Conservation (phyloP, 2,329 filamentous ascomycete species). For the Corinectria fuckeliana region DNA sequence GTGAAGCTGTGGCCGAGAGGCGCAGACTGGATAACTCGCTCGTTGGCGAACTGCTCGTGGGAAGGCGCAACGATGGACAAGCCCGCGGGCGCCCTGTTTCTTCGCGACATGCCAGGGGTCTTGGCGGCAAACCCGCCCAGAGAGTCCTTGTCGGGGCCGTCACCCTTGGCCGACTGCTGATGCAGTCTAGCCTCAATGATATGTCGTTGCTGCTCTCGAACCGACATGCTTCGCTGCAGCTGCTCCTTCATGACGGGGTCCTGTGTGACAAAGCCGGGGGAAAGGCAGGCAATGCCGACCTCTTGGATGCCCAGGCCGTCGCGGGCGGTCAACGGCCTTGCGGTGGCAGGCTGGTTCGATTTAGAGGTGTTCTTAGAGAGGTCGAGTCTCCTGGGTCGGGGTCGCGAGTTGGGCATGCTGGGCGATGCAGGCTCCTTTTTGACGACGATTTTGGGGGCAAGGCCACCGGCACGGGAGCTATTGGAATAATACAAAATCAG, state of each 20-base stretch:
- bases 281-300: conserved; percentile 91
- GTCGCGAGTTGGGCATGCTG: conserved; percentile 74
- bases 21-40: conserved; percentile 95
- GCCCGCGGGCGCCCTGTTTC: conserved; percentile 84
- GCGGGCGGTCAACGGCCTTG: conserved; percentile 78
- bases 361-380: conserved; percentile 69
- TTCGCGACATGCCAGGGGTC: conserved; percentile 74
- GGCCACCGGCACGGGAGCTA: conserved; percentile 58
- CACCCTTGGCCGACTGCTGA: conserved; percentile 82
- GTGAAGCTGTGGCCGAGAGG: conserved; percentile 96
- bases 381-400: conserved; percentile 79
- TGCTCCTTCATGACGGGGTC: conserved; percentile 97
- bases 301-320: conserved; percentile 87
- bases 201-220: conserved; percentile 90
- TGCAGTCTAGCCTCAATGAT: conserved; percentile 93
- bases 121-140: conserved; percentile 63
- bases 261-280: conserved; percentile 93
- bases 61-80: conserved; percentile 95
- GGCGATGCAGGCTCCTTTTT: conserved; percentile 97
- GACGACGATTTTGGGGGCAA: conserved; percentile 81
- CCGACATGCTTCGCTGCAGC: conserved; percentile 89
- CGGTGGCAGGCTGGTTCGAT: conserved; percentile 63
- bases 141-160: conserved; percentile 66
- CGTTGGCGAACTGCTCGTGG: conserved; percentile 88
- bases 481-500: conserved; percentile 23